Percentiles rank a stretch among this genome's conserved stretches.
Evolutionary conservation across 2,329 filamentous ascomycete genomes (phyloP).

Genomic region (Clonostachys chloroleuca): DNA sequence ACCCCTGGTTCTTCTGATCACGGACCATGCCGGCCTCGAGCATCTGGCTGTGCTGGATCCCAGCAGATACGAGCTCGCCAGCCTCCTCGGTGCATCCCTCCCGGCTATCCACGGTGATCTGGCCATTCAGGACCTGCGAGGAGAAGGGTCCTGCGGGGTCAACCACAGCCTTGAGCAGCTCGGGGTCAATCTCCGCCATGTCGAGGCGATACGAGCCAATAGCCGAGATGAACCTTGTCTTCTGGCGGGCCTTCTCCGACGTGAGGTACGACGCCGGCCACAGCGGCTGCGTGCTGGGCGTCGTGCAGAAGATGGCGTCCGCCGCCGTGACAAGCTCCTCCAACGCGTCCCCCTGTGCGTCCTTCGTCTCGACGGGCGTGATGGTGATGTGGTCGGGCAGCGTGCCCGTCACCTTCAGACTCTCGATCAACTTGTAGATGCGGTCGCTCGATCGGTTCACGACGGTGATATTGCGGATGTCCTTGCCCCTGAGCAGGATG

Average conservation of each 20-base stretch:
- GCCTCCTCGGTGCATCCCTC: constrained; percentile 13
- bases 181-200: constrained; percentile 24
- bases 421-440: constrained; percentile 11
- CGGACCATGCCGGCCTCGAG: constrained; percentile 51
- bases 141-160: constrained; percentile 3
- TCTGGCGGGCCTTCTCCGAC: constrained; percentile 9
- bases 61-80: constrained; percentile 20
- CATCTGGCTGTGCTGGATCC: constrained; percentile 11
- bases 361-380: constrained; percentile 6
- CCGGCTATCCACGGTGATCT: too few species aligned
- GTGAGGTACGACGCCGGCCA: constrained; percentile 15
- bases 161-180: constrained; percentile 12
- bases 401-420: constrained; percentile 4
- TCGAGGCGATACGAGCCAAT: constrained; percentile 23
- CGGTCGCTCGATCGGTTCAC: constrained; percentile 22
- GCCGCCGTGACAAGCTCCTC: constrained; percentile 8
- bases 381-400: constrained; percentile 3
- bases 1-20: constrained; percentile 44
- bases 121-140: constrained; percentile 1
- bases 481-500: constrained; percentile 37
- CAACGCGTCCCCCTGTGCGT: constrained; percentile 5
- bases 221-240: constrained; percentile 17
- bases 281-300: constrained; percentile 17
- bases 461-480: constrained; percentile 18
- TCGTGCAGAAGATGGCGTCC: constrained; percentile 23